Percentiles rank a stretch among this genome's conserved stretches.
These are phyloP conservation scores for Naegleria lovaniensis DNA, from an alignment of 208 protist genomes.

Conservation along the genomic window DNA sequence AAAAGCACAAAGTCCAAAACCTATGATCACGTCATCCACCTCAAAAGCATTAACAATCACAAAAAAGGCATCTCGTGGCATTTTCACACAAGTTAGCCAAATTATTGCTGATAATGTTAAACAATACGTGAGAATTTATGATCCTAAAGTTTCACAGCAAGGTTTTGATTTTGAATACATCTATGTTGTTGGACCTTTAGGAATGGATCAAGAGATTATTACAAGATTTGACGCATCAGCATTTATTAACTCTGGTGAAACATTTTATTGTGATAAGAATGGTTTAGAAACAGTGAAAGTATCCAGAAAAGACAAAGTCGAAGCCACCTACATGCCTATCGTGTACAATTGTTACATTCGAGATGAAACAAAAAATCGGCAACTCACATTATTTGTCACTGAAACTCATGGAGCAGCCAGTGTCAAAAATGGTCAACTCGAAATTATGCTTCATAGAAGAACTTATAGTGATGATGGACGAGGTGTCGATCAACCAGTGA, in stretches of 20 bases:
- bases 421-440: not conserved
- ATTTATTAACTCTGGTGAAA: not conserved
- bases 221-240: not conserved
- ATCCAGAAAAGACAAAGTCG: not conserved
- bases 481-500: not conserved
- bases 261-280: slow-evolving; percentile 10
- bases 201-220: not conserved
- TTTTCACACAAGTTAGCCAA: not conserved
- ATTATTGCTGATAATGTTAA: not conserved
- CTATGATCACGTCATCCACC: not conserved
- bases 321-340: not conserved
- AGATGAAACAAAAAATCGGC: not conserved
- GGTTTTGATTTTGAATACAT: not conserved
- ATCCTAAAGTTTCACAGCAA: not conserved
- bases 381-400: not conserved
- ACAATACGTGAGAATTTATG: not conserved
- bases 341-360: not conserved
- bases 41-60: not conserved
- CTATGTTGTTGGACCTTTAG: not conserved
- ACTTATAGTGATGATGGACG: not conserved
- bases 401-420: not conserved
- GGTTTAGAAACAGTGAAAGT: not conserved
- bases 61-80: not conserved
- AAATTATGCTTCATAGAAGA: slow-evolving; percentile 27
- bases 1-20: not conserved